phyloP scores from a whole-genome alignment of 345 rosid genomes.

The Corchorus olitorius region DNA sequence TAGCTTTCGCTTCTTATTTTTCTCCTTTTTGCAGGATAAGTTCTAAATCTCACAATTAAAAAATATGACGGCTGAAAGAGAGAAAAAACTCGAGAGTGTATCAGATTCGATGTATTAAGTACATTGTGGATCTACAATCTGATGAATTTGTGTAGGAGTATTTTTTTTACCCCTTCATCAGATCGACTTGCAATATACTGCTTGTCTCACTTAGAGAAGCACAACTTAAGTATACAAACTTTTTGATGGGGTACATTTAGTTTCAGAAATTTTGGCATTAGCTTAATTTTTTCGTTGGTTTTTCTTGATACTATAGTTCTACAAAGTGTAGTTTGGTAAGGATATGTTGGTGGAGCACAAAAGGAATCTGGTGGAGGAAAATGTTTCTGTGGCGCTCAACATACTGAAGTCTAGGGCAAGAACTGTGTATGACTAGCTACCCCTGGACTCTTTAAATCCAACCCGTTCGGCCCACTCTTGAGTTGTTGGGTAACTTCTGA shows the following conservation, averaged over 20 bases:
- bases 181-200: too few relatives aligned
- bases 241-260: slow-evolving; percentile 71
- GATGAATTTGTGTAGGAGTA: too few relatives aligned
- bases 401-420: slow-evolving; percentile 76
- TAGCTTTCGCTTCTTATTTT: too few relatives aligned
- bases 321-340: slow-evolving; percentile 72
- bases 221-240: slow-evolving; percentile 68
- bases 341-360: slow-evolving; percentile 74
- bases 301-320: slow-evolving; percentile 10
- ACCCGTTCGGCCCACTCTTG: too few relatives aligned
- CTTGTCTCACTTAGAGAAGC: slow-evolving; percentile 82
- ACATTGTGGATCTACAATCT: too few relatives aligned
- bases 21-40: too few relatives aligned
- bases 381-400: slow-evolving; percentile 64
- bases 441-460: slow-evolving; percentile 10
- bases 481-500: too few relatives aligned
- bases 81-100: too few relatives aligned
- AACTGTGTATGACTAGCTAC: slow-evolving; percentile 52
- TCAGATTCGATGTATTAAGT: too few relatives aligned
- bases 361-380: slow-evolving; percentile 66
- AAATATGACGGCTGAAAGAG: too few relatives aligned
- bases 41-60: too few relatives aligned
- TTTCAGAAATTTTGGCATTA: slow-evolving; percentile 25
- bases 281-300: slow-evolving; percentile 8
- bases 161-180: too few relatives aligned